phyloP scores from a whole-genome alignment of 257 asterid species.

The Solanum habrochaites region DNA sequence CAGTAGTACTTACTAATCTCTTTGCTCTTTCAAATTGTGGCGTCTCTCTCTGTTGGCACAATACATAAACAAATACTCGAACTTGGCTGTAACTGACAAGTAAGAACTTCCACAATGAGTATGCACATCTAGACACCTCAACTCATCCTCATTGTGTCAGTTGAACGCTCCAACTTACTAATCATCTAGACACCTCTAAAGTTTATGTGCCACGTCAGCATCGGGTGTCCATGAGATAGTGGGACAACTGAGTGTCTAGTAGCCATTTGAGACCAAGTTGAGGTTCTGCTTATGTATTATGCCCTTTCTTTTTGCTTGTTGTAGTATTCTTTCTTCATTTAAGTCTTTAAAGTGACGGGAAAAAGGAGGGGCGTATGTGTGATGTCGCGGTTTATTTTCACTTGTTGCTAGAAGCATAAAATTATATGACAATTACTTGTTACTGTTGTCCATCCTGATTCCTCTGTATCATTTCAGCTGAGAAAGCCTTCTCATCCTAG shows the following conservation, averaged over 20 bases:
- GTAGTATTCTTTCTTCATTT: background rate
- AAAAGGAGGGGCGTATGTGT: background rate
- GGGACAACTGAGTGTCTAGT: background rate
- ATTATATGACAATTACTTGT: background rate
- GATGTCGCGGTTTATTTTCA: background rate
- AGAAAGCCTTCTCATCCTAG: conserved; percentile 80
- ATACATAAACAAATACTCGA: background rate
- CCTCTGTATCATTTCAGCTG: conserved; percentile 33
- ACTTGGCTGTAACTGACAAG: background rate
- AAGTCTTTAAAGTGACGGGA: background rate
- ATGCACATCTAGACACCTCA: background rate
- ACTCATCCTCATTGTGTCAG: background rate
- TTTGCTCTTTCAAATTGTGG: background rate
- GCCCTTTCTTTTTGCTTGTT: background rate
- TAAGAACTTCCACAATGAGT: background rate
- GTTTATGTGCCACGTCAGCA: background rate
- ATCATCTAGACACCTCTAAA: background rate
- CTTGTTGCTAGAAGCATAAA: background rate
- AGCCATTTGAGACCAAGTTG: background rate
- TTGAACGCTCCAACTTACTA: background rate
- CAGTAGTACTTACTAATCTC: background rate
- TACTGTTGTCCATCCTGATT: conserved; percentile 1
- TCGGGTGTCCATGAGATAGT: background rate
- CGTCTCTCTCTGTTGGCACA: background rate
- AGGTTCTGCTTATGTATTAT: background rate